Base-by-base conservation (phyloP, 202 grass and related monocot genomes). In the Panicum hallii region DNA sequence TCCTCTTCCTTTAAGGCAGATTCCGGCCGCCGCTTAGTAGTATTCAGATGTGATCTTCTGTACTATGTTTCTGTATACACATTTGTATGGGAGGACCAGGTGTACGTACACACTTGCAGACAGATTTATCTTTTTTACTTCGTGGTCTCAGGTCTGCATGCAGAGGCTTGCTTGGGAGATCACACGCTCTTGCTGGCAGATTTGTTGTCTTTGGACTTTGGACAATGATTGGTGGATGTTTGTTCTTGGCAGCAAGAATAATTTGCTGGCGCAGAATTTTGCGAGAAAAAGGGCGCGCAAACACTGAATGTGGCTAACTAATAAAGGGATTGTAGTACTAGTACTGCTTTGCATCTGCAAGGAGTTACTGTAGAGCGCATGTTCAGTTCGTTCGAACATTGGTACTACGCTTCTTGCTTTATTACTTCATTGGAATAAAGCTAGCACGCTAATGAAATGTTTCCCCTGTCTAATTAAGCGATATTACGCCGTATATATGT, bases 221-320 rank as follows among this genome's bases (percentile, higher is more conserved):
- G 60, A 63, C 43, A 65, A 64, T 47, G 4, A 78, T 48, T 65
- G 16, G 6, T 60, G 52, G 79, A 4, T 71, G 41, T 20, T 82
- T 71, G 53, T 47, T 36, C 23, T 44, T 13, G 23, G 40, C 5
- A 57, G 32, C 38, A 70, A 72, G 52, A 46, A 82, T 46, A 72
- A 72, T 82, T 60, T 36, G 40, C 15, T 82, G 42, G 41, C 34
- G 52, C 40, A 58, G 22, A 60, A 61, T 82, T 82, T 60, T 60
- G 38, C 38, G 11, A 15, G 50, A 8, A 71, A 82, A 61, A 1
- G 41, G 23, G 20, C 20, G 46, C 57, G 58, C 65, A 70, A 38
- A 38, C 49, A 52, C 20, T 30, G 79, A 45, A 81, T 58, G 66
- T 46, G 52, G 22, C 40, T 55, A 56, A 26, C 34, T 6, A 55